phyloP scores from a whole-genome alignment of 2,329 filamentous ascomycete genomes.

The Calonectria pteridis region DNA sequence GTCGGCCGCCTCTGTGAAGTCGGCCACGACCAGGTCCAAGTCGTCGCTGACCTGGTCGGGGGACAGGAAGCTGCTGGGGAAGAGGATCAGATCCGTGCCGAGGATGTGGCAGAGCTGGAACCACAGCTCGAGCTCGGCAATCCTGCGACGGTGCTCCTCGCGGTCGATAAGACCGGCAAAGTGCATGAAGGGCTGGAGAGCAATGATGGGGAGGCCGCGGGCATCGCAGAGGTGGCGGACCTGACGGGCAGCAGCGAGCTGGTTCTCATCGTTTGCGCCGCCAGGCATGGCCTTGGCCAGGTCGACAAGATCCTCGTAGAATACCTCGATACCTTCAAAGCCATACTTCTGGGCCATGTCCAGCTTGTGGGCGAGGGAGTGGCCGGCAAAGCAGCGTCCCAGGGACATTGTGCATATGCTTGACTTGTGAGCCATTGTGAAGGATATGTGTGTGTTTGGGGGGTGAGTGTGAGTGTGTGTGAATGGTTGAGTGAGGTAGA shows the following conservation, averaged over 20 bases:
- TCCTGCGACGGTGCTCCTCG: conserved; percentile 64
- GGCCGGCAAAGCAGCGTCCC: conserved; percentile 76
- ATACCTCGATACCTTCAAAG: conserved; percentile 79
- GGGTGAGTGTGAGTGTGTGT: background rate
- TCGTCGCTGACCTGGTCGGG: conserved; percentile 58
- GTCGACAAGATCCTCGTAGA: conserved; percentile 80
- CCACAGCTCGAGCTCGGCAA: conserved; percentile 77
- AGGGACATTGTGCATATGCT: conserved; percentile 84
- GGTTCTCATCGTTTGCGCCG: conserved; percentile 53
- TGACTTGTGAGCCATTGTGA: conserved; percentile 66
- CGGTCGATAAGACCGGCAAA: conserved; percentile 81
- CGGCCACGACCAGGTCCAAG: conserved; percentile 68
- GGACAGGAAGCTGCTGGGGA: conserved; percentile 79
- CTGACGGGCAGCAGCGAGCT: conserved; percentile 68
- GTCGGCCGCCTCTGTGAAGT: conserved; percentile 75
- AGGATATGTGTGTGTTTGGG: background rate
- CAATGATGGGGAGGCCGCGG: conserved; percentile 68
- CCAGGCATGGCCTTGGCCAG: conserved; percentile 63
- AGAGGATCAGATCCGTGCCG: conserved; percentile 78
- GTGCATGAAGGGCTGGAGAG: conserved; percentile 82
- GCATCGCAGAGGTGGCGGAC: conserved; percentile 69
- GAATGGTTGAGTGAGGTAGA: background rate
- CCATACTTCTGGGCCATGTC: conserved; percentile 74
- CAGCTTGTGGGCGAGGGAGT: conserved; percentile 76
- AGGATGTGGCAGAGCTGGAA: conserved; percentile 74